phyloP scores from a whole-genome alignment of 2,329 filamentous ascomycete species.

The Thermothelomyces thermophilus region DNA sequence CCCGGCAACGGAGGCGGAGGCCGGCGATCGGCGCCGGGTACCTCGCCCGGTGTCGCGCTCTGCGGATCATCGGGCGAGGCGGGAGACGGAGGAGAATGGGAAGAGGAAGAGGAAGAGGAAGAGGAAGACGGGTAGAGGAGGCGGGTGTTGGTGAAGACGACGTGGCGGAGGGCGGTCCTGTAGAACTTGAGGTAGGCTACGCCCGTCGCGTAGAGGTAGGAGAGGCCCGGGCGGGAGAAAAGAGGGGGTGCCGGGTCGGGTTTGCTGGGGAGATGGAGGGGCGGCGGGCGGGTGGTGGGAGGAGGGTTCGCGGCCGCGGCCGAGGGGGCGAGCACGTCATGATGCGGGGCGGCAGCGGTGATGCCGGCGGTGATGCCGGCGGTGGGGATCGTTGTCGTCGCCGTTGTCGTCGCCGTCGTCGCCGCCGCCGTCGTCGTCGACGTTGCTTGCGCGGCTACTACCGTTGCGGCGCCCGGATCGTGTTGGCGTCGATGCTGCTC shows the following conservation, averaged over 20 bases:
- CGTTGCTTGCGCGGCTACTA: no score
- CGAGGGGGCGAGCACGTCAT: not conserved
- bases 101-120: slow-evolving; percentile 21
- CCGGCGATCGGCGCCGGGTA: not conserved
- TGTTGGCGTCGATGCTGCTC: not conserved
- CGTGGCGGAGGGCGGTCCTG: slow-evolving; percentile 72
- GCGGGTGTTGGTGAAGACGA: slow-evolving; percentile 57
- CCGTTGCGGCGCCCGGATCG: not conserved
- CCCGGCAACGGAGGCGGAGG: slow-evolving; percentile 28
- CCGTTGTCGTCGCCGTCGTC: not conserved
- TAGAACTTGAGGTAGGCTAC: slow-evolving; percentile 80
- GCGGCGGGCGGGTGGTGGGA: slow-evolving; percentile 62
- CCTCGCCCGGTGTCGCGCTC: no score
- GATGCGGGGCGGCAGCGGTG: not conserved
- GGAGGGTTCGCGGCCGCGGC: slow-evolving; percentile 56
- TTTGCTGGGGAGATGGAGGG: slow-evolving; percentile 56
- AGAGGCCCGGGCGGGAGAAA: slow-evolving; percentile 25
- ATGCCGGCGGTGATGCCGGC: not conserved
- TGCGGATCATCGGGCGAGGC: no score
- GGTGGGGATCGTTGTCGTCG: not conserved
- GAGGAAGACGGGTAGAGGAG: slow-evolving; percentile 36
- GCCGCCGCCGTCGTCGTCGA: no score
- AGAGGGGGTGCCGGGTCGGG: slow-evolving; percentile 21
- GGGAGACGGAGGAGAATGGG: no score
- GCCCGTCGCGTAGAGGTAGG: slow-evolving; percentile 56